Evolutionary conservation across 768 basidiomycete species (phyloP), one percentile per base, ranked within the genome.

Genomic region (Kwoniella shandongensis): DNA sequence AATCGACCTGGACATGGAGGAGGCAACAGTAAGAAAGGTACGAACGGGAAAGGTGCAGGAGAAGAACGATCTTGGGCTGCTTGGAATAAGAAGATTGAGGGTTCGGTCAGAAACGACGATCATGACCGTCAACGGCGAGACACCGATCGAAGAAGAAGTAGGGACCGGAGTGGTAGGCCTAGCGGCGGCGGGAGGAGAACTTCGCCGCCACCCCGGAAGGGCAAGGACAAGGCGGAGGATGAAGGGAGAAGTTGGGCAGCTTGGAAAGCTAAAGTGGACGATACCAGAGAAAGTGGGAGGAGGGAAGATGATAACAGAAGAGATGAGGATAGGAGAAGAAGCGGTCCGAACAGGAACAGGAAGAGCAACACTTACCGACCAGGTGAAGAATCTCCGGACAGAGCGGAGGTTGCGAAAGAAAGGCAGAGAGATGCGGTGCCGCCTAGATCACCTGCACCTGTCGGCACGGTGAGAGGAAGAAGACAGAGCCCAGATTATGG

Each of bases 401-500:
- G 54, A 39, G 56, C 63, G 22, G 63, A 42, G 11, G 67, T 66
- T 61, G 65, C 65, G 1, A 63, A 67, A 32, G 67, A 70, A 49
- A 65, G 63, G 1, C 48, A 58, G 1, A 62, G 55, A n/a, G 55
- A 22, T 6, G 32, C 15, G 48, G 23, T 12, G 27, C 4, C 25
- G 26, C 25, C 18, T 12, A 6, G 17, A 26, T 47, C 17, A 23
- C 41, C n/a, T n/a, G 30, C 20, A 22, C 25, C 17, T 10, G 32
- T 48, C 26, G 22, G n/a, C 23, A 41, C 12, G 20, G 22, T 17
- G 23, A 51, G 50, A 38, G 26, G 27, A 10, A 36, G 57, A 39
- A 59, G 68, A 29, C 63, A 42, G 15, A 71, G 69, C 61, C 69
- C 69, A 7, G 65, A 67, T 38, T 70, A 70, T 54, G 68, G 65